These are phyloP conservation scores for Parachaetomium inaequale DNA, from an alignment of 495 filamentous ascomycete species.

Conservation along the genomic window DNA sequence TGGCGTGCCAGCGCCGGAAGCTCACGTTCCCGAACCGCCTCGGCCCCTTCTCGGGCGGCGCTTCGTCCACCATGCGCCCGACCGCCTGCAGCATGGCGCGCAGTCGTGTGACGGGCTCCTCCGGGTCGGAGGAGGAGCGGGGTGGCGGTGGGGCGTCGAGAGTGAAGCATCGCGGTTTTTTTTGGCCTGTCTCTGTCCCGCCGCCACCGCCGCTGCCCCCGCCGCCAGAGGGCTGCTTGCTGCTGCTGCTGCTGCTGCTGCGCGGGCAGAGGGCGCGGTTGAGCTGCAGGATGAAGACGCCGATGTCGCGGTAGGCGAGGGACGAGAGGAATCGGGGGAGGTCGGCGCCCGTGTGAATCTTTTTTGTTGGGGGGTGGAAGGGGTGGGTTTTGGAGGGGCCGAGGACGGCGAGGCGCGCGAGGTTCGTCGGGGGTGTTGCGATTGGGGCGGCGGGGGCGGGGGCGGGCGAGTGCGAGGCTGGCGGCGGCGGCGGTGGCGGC, in stretches of 20 bases:
- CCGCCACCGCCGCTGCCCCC: no score
- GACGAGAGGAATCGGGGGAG: constrained; percentile 72
- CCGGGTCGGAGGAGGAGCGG: constrained; percentile 24
- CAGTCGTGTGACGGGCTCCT: constrained; percentile 56
- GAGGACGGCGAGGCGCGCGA: constrained; percentile 35
- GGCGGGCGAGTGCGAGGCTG: background rate
- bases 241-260: constrained; percentile 20
- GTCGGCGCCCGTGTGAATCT: constrained; percentile 77
- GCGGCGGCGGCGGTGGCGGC: background rate
- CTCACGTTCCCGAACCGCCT: constrained; percentile 87
- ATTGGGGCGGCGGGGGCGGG: background rate
- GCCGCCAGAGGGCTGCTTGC: no score
- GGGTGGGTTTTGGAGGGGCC: constrained; percentile 34
- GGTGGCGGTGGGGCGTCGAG: constrained; percentile 46
- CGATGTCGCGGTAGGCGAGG: constrained; percentile 79
- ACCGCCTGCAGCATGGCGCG: constrained; percentile 58
- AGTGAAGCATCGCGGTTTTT: no score
- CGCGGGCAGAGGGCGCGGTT: constrained; percentile 83
- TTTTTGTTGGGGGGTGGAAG: constrained; percentile 62
- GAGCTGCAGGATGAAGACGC: constrained; percentile 81
- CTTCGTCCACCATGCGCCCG: constrained; percentile 66
- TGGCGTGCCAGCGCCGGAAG: constrained; percentile 76
- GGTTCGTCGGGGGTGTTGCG: constrained; percentile 15
- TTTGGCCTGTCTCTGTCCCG: no score
- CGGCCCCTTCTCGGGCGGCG: constrained; percentile 79